Conservation (phyloP, 192 early-diverging fungal species). For the Entomortierella beljakovae region DNA sequence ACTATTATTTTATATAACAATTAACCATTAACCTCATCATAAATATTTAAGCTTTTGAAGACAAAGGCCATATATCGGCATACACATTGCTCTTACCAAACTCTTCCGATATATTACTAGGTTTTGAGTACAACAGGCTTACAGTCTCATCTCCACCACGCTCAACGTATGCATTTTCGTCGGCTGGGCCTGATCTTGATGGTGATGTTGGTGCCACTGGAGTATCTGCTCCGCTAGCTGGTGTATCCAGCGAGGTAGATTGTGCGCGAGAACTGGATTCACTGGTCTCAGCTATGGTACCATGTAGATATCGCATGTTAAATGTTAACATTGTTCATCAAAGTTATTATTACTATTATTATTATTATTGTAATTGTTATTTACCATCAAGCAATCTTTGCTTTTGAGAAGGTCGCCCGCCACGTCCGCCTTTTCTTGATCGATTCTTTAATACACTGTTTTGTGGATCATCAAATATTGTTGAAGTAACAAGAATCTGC, state of each 20-base stretch:
- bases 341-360: neutral
- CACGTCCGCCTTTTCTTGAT: conserved; percentile 57
- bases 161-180: conserved; percentile 22
- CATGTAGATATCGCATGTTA: neutral
- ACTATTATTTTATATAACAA: conserved; percentile 28
- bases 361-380: neutral
- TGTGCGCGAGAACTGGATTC: conserved; percentile 29
- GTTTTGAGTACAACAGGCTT: conserved; percentile 48
- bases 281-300: conserved; percentile 4
- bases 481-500: conserved; percentile 44
- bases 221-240: conserved; percentile 15
- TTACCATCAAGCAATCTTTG: conserved; percentile 32
- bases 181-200: conserved; percentile 21
- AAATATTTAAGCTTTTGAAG: neutral
- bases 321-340: neutral
- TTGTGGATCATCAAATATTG: conserved; percentile 46
- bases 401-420: conserved; percentile 38
- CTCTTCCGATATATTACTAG: conserved; percentile 48
- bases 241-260: conserved; percentile 24
- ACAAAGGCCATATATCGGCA: neutral
- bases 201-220: conserved; percentile 28
- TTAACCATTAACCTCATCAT: neutral
- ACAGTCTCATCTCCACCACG: conserved; percentile 61
- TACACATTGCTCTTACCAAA: conserved; percentile 33
- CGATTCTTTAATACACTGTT: conserved; percentile 32